A percentile compares a stretch with the other conserved stretches of the same genome.
Conservation (phyloP, 371 early-diverging fungal species). For the Mucor saturninus region DNA sequence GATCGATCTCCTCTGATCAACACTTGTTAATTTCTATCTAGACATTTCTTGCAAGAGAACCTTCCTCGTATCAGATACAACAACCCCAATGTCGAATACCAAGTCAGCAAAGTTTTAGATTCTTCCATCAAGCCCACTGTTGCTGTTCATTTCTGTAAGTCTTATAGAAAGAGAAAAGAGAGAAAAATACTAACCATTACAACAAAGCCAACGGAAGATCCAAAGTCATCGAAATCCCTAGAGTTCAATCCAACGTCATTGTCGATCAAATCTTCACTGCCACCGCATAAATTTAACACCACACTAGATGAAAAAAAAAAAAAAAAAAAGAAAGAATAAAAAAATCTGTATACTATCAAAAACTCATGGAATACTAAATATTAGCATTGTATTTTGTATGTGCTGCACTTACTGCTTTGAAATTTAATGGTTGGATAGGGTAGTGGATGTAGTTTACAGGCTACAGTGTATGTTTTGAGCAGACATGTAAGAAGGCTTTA, state of each 20-base stretch:
- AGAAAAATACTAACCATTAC: not conserved
- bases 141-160: constrained; percentile 64
- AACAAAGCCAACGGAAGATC: constrained; percentile 45
- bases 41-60: constrained; percentile 65
- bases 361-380: too few relatives aligned
- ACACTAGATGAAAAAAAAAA: too few relatives aligned
- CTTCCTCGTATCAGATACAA: constrained; percentile 69
- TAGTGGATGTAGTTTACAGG: too few relatives aligned
- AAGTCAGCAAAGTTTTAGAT: constrained; percentile 54
- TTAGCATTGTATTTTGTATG: too few relatives aligned
- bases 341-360: constrained; percentile 8
- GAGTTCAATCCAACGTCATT: constrained; percentile 55
- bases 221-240: constrained; percentile 55
- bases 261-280: constrained; percentile 56
- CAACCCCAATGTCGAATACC: constrained; percentile 60
- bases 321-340: not conserved
- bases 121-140: constrained; percentile 52
- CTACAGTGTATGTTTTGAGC: too few relatives aligned
- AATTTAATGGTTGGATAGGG: too few relatives aligned
- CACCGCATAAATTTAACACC: constrained; percentile 26
- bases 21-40: constrained; percentile 12
- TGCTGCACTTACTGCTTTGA: too few relatives aligned
- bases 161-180: too few relatives aligned
- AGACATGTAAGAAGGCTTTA: too few relatives aligned
- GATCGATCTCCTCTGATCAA: not conserved